phyloP scores from a whole-genome alignment of 2,329 filamentous ascomycete genomes.

The Penicillium sp. region DNA sequence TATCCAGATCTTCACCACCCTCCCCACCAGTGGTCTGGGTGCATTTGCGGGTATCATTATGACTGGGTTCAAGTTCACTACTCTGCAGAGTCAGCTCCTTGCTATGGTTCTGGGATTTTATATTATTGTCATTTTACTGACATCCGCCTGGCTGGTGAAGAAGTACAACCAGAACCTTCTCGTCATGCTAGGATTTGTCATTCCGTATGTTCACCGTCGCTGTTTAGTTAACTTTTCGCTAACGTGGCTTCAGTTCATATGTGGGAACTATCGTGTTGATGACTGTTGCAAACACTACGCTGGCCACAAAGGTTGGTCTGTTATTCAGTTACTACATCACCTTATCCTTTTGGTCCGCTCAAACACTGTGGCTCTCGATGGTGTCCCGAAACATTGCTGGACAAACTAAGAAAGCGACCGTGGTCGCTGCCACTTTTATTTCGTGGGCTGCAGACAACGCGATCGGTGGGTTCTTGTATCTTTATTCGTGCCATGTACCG shows the following conservation, averaged over 20 bases:
- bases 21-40: conserved; percentile 71
- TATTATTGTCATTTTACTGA: conserved; percentile 68
- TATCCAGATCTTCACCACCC: conserved; percentile 68
- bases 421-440: conserved; percentile 68
- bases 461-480: conserved; percentile 48
- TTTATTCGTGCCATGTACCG: neutral
- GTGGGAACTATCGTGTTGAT: conserved; percentile 58
- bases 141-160: conserved; percentile 66
- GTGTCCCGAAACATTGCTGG: conserved; percentile 69
- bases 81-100: conserved; percentile 68
- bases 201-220: conserved; percentile 54
- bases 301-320: conserved; percentile 63
- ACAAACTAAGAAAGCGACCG: conserved; percentile 70
- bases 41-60: conserved; percentile 76
- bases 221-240: neutral
- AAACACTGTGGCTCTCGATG: conserved; percentile 66
- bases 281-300: conserved; percentile 61
- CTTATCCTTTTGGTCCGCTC: conserved; percentile 74
- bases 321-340: conserved; percentile 74
- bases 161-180: conserved; percentile 68
- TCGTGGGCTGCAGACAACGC: conserved; percentile 69
- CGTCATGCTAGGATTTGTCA: conserved; percentile 64
- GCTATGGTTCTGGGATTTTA: conserved; percentile 71
- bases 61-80: conserved; percentile 63
- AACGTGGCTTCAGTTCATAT: conserved; percentile 4